Conservation (phyloP, 1,284 basidiomycete species). For the Malassezia arunalokei region DNA sequence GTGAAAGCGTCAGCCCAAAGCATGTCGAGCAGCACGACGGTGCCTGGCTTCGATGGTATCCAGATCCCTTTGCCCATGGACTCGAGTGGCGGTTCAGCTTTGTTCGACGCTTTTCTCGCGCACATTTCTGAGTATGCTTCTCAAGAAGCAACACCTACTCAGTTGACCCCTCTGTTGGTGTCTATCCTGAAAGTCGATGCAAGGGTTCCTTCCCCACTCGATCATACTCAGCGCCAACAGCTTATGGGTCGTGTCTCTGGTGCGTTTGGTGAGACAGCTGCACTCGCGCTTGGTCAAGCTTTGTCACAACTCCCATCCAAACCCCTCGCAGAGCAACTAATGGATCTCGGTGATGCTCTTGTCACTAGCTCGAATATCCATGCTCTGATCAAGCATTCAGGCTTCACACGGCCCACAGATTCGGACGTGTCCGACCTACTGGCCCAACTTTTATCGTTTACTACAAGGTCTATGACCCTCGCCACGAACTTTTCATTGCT, state of each 20-base stretch:
- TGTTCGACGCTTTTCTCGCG: conserved; percentile 2
- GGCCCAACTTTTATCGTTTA: conserved; percentile 27
- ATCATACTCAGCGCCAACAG: background rate
- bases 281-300: background rate
- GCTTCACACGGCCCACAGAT: conserved; percentile 17
- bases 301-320: background rate
- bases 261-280: conserved; percentile 1
- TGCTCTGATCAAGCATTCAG: background rate
- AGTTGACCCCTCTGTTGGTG: background rate
- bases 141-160: background rate
- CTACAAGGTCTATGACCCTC: conserved; percentile 44
- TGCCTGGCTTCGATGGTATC: conserved; percentile 1
- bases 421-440: conserved; percentile 33
- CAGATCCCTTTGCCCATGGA: background rate
- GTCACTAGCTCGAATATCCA: conserved; percentile 5
- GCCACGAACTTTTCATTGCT: conserved; percentile 20
- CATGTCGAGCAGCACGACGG: background rate
- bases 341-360: conserved; percentile 29
- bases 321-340: conserved; percentile 12
- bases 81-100: background rate
- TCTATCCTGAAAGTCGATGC: background rate
- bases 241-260: background rate
- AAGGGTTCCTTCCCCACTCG: background rate
- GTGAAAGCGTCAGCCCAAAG: no score
- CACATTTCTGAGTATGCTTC: conserved; percentile 6